Percentiles rank a stretch among this genome's conserved stretches.
These are phyloP conservation scores for Coemansia sp. DNA, from an alignment of 192 early-diverging fungal species.

Conservation along the genomic window DNA sequence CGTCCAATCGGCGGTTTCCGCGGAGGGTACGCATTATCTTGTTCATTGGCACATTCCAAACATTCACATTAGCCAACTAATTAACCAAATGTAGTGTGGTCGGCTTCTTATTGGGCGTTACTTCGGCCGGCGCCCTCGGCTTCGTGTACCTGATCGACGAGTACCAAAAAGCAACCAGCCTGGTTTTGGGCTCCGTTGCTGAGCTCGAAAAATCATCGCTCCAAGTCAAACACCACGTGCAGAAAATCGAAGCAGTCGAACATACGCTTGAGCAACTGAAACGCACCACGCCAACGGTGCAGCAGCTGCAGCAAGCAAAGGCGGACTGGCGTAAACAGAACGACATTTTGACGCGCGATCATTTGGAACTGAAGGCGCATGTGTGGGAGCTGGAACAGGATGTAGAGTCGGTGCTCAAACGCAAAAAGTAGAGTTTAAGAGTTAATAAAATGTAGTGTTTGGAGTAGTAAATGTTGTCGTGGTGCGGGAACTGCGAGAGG, in stretches of 20 bases:
- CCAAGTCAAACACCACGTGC: constrained; percentile 73
- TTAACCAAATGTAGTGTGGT: constrained; percentile 53
- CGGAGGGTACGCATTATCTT: constrained; percentile 59
- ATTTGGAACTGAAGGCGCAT: constrained; percentile 80
- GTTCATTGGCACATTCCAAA: too few relatives aligned
- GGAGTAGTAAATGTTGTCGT: not conserved
- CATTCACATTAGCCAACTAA: too few relatives aligned
- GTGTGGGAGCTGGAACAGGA: constrained; percentile 68
- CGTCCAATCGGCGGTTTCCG: constrained; percentile 63
- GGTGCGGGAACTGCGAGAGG: constrained; percentile 20
- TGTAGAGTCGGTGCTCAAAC: constrained; percentile 35
- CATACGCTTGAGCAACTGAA: constrained; percentile 59
- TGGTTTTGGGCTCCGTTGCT: constrained; percentile 74
- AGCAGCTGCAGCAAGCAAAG: constrained; percentile 50
- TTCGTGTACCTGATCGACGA: constrained; percentile 87
- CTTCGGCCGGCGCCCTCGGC: constrained; percentile 67
- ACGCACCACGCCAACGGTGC: constrained; percentile 59
- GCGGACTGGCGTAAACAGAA: constrained; percentile 55
- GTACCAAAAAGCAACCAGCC: constrained; percentile 71
- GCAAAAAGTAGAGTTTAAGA: not conserved
- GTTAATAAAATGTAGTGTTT: not conserved
- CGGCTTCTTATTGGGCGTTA: constrained; percentile 78
- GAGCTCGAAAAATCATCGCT: constrained; percentile 74
- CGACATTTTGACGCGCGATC: constrained; percentile 75
- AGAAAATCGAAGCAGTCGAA: constrained; percentile 78